Evolutionary conservation across 2,329 filamentous ascomycete genomes (phyloP), one percentile per base, ranked within the genome.

Genomic region (Fusarium subtropicale): DNA sequence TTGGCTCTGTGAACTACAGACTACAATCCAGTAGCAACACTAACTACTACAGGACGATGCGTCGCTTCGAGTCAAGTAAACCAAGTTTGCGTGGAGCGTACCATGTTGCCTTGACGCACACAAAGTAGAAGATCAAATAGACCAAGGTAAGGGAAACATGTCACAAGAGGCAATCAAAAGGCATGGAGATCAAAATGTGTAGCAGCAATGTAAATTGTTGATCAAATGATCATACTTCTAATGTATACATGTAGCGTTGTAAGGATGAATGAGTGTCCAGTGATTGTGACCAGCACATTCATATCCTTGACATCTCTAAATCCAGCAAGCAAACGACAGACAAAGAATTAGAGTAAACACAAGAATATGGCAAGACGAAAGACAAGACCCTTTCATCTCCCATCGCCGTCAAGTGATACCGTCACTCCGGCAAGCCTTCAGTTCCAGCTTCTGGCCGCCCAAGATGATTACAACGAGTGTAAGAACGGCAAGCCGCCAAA

Each of bases 381-480:
- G 38, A 63, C 47, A 63, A 67, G 66, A 65, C 56, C 31, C 31
- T 31, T 54, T 47, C 44, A 51, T 56, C 61, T 58, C 52, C 71
- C 73, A 74, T 66, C 51, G 44, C 52, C 71, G 66, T 70, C 58
- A 74, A 75, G 74, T 75, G 73, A 71, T 73, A 74, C 54, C 59
- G 71, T 75, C 74, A 64, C 75, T 72, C 74, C 62, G 62, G 68
- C 74, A 70, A 74, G 75, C 77, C 68, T 74, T 76, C 60, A 62
- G 75, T 76, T 76, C 73, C 79, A 77, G 81, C 75, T 78, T 71
- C 76, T 76, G 76, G 74, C 77, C 73, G 75, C 77, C 75, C 69
- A 72, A 75, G 75, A 75, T 66, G 78, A 84, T 84, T 84, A 84
- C 81, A 85, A 86, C 81, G 83, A 84, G 79, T 77, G 83, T 85